Evolutionary conservation across 2,329 filamentous ascomycete species (phyloP), one percentile per base, ranked within the genome.

Genomic region (Neofusicoccum sp.): DNA sequence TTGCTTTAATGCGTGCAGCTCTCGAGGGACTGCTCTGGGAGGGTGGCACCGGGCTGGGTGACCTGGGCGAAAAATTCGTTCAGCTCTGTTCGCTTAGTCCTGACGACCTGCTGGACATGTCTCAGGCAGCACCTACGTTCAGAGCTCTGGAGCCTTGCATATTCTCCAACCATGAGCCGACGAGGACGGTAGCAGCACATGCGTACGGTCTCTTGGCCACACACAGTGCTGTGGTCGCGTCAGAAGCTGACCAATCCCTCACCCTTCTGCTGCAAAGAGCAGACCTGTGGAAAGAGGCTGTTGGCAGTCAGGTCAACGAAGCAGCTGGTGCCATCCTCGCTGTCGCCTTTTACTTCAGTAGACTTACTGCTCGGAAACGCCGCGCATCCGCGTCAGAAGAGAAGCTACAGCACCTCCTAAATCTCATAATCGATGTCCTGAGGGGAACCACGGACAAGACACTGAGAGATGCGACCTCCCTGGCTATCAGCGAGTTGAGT

Each of bases 131-230:
- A 1, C 65, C 68, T 45, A 71, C 75, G 26, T 69, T 75, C 61
- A 71, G 74, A 6, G 79, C 82, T 47, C 75, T 96, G 16, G 72
- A 88, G 28, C 77, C 80, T 7, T 78, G 87, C 8, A 78, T 93
- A 58, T 82, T 81, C 63, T 91, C 89, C 5, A 95, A 93, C 70
- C 88, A 89, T 65, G 82, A 86, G 63, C 82, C 86, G 59, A 81
- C 89, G 5, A 84, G 93, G 36, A 78, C 80, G 38, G 78, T 88
- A 30, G 87, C 87, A 1, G 87, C 91, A 14, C 86, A 86, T 62
- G 84, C 86, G 0, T 85, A 92, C 66, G 93, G 92, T 0, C 88
- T 96, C 11, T 75, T 97, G 4, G 86, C 84, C 1, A 88, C 91
- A 0, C 89, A 93, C 71, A 69, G 74, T 31, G 68, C 73, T 3